Percentiles rank a stretch among this genome's conserved stretches.
phyloP scores from a whole-genome alignment of 140 eudicot genomes.

The Stevia rebaudiana region DNA sequence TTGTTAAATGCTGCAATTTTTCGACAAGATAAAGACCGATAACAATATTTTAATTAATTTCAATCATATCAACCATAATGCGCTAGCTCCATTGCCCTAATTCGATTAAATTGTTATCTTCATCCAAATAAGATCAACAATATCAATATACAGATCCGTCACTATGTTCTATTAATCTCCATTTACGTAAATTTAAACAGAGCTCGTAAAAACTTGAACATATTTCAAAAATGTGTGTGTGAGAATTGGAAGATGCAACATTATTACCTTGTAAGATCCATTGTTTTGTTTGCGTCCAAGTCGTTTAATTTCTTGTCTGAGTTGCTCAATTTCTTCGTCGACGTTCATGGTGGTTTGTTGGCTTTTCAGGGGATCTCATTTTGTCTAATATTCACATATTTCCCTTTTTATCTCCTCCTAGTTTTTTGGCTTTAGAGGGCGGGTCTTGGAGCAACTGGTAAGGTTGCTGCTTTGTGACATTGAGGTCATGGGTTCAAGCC shows the following conservation, averaged over 20 bases:
- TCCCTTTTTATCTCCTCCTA: slow-evolving; percentile 11
- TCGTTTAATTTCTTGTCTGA: slow-evolving; percentile 81
- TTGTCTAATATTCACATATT: neutral
- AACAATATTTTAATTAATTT: neutral
- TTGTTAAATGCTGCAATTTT: too few relatives aligned
- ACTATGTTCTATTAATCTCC: neutral
- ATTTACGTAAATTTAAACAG: neutral
- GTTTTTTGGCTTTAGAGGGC: neutral
- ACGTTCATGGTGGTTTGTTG: slow-evolving; percentile 64
- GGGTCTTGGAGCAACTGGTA: too few relatives aligned
- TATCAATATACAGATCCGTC: neutral
- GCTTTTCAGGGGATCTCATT: slow-evolving; percentile 12
- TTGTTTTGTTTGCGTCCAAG: slow-evolving; percentile 71
- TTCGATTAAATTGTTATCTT: neutral
- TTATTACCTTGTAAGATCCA: slow-evolving; percentile 87
- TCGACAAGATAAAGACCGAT: too few relatives aligned
- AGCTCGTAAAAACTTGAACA: neutral
- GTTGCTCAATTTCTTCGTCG: slow-evolving; percentile 77
- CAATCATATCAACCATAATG: neutral
- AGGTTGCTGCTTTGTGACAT: too few relatives aligned
- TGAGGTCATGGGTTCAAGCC: too few relatives aligned
- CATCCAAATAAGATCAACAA: neutral
- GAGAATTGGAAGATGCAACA: neutral
- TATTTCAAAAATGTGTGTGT: neutral
- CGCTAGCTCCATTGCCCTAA: neutral